Evolutionary conservation across 352 stramenopile species (phyloP), one percentile per base, ranked within the genome.

Genomic region (Globisporangium camurandrum): DNA sequence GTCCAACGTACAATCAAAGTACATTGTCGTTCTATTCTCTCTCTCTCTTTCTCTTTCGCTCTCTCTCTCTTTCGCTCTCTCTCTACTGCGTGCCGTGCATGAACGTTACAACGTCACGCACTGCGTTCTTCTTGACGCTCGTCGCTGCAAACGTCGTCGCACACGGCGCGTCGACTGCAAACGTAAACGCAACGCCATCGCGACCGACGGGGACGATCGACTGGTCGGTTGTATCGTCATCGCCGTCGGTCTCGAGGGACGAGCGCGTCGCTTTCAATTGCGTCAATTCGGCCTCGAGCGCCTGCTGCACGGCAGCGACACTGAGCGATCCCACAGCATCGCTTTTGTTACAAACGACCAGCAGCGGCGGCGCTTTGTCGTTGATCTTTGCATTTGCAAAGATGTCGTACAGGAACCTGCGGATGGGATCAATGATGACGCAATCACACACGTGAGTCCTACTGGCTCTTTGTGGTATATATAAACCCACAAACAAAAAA

Each of bases 261-360:
- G 79, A 88, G 57, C 83, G 83, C 26, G 83, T 94, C 40, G 66
- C 85, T 69, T 94, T 94, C 31, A 94, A 67, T 51, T 93, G 74
- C 30, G 77, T 90, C 43, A 93, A 57, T 49, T 93, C 83, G 51
- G 88, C 84, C 60, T 93, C 77, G 11, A 93, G 64, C 27, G 71
- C 67, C 17, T 75, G 66, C 39, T 76, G 66, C 38, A 93, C 64
- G 3, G 58, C 57, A 50, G 83, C 56, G 6, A 76, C 57, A 24
- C 55, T 85, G 33, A 69, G 66, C 16, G 74, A 69, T 8, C 64
- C 59, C 1, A 56, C 5, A 10, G 64, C 54, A 24, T 95, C 84
- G 55, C 67, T 86, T 71, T 95, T 95, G 66, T 89, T 95, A 68
- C 81, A 93, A 45, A 67, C 73, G 37, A 95, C 70, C 49, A 93